Base-by-base conservation (phyloP, 495 filamentous ascomycete species). In the Penicillium arizonense region DNA sequence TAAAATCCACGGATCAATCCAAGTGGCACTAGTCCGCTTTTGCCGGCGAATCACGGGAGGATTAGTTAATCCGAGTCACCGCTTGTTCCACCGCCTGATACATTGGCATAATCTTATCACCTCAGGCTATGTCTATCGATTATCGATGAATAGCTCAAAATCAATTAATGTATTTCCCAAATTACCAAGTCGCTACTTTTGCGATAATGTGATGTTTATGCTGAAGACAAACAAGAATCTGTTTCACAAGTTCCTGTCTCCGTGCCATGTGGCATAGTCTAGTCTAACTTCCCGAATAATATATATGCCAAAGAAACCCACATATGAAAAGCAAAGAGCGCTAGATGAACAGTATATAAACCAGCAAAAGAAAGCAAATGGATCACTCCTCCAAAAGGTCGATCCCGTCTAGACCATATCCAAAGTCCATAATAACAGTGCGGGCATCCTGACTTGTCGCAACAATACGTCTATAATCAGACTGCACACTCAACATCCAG, bases 401-500 rank as follows among this genome's bases (percentile, higher is more conserved):
- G 58, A 77, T 75, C 23, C 73, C 75, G 52, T 74, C 76, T 53
- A 80, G 56, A 30, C 71, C 73, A 59, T 76, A 77, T 44, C 72
- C 80, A 66, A 79, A 79, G 74, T 98, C 94, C 76, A 98, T 82
- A n/a, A 98, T 85, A 20, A 97, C 75, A 28, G 89, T 87, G 57
- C 93, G 85, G 9, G 90, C 87, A 61, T 97, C 92, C 70, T 98
- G 94, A 37, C 90, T 92, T 0, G 95, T 96, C 49, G 88, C 90
- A 39, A 98, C 86, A 50, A 98, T 91, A 33, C 94, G 82, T 42
- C 93, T 78, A 66, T 97, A 97, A 67, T 98, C 94, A 30, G 87
- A 88, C 73, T 97, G 96, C 23, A 95, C 94, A 53, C 88, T 90
- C 37, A 98, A 71, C 59, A 97, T 95, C 95, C 95, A 97, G 62